These are phyloP conservation scores for Fagopyrum esculentum DNA, from an alignment of 148 eudicot genomes.

Conservation along the genomic window DNA sequence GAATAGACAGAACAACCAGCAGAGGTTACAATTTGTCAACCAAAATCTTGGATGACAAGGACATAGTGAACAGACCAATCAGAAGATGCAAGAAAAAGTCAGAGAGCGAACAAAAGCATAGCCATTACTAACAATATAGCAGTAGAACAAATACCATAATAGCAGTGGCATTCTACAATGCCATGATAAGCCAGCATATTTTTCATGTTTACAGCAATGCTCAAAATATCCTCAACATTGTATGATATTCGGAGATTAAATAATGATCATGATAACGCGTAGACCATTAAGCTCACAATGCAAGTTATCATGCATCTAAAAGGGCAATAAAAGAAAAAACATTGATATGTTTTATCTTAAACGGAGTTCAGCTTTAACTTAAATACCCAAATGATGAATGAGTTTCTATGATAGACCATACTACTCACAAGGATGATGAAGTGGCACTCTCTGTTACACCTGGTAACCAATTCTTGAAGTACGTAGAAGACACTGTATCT, in stretches of 20 bases:
- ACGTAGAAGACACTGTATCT: slow-evolving; percentile 45
- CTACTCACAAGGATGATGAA: slow-evolving; percentile 45
- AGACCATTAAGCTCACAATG: background rate
- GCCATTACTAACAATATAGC: background rate
- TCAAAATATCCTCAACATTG: background rate
- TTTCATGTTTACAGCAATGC: background rate
- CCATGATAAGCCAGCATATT: background rate
- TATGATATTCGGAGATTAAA: background rate
- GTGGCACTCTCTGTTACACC: slow-evolving; percentile 25
- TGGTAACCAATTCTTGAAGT: slow-evolving; percentile 59
- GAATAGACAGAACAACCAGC: background rate
- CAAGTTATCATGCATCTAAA: background rate
- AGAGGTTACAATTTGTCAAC: background rate
- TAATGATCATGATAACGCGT: background rate
- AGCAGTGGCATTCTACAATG: background rate
- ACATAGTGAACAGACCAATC: background rate
- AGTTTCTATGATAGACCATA: background rate
- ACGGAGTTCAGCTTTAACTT: background rate
- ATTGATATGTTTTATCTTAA: background rate
- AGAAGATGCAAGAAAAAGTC: background rate
- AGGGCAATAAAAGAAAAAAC: background rate
- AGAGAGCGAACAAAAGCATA: background rate
- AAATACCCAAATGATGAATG: background rate
- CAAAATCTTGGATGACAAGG: slow-evolving; percentile 1
- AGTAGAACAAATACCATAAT: background rate